Evolutionary conservation across 768 basidiomycete genomes (phyloP).

Genomic region (Boletus barrowsii): DNA sequence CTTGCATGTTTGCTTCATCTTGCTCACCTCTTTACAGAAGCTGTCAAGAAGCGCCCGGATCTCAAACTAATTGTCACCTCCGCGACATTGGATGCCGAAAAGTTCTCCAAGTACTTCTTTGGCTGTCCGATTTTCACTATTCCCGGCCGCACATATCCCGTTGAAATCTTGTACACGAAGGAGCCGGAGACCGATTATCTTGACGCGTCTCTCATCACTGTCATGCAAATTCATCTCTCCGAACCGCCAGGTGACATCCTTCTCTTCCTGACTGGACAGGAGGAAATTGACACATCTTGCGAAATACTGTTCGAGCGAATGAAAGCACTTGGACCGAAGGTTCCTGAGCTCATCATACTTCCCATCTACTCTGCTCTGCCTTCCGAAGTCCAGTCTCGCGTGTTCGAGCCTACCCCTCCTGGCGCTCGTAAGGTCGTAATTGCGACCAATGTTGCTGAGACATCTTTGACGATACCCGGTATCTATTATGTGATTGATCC

Average conservation of each 20-base stretch:
- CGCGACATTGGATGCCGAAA: slow-evolving; percentile 98
- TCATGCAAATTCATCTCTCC: slow-evolving; percentile 99
- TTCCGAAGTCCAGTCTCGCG: slow-evolving; percentile 95
- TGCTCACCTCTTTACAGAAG: slow-evolving; percentile 55
- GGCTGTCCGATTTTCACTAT: slow-evolving; percentile 99
- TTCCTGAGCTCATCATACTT: slow-evolving; percentile 93
- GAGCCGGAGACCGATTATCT: slow-evolving; percentile 98
- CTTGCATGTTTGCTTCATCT: not conserved
- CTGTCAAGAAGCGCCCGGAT: slow-evolving; percentile 90
- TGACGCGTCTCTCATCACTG: slow-evolving; percentile 95
- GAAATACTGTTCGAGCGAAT: slow-evolving; percentile 98
- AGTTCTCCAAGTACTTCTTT: slow-evolving; percentile 99
- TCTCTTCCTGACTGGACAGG: slow-evolving; percentile 96
- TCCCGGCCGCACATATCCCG: slow-evolving; percentile 98
- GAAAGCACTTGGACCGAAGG: slow-evolving; percentile 98
- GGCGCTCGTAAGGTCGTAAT: slow-evolving; percentile 99
- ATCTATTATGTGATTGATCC: slow-evolving; percentile 99
- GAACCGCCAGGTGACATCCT: slow-evolving; percentile 96
- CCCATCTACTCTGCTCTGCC: slow-evolving; percentile 98
- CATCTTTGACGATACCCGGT: slow-evolving; percentile 95
- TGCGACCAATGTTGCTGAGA: slow-evolving; percentile 99
- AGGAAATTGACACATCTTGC: slow-evolving; percentile 97
- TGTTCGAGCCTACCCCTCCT: slow-evolving; percentile 97
- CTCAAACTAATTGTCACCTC: slow-evolving; percentile 98
- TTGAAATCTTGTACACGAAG: slow-evolving; percentile 97